phyloP scores from a whole-genome alignment of 73 alveolate genomes.

The Paramecium pentaurelia region DNA sequence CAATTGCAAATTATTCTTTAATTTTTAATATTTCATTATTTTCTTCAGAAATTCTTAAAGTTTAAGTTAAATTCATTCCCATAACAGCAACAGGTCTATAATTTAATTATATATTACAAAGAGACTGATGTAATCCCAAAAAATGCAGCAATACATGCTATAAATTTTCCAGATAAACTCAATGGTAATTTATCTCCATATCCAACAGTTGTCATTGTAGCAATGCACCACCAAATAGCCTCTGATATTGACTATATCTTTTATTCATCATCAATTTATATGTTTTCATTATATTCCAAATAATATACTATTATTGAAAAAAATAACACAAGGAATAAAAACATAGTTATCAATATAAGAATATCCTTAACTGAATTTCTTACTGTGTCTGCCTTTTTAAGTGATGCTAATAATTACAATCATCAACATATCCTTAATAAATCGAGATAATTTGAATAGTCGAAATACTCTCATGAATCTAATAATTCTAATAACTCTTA shows the following conservation, averaged over 20 bases:
- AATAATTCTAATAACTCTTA: constrained; percentile 11
- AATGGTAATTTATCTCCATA: constrained; percentile 60
- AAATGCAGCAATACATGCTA: constrained; percentile 51
- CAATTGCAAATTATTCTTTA: background rate
- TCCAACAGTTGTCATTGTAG: constrained; percentile 62
- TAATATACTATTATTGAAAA: constrained; percentile 35
- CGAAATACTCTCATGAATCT: constrained; percentile 22
- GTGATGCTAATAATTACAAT: constrained; percentile 1
- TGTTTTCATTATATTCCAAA: background rate
- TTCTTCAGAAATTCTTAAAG: background rate
- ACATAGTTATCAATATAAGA: background rate
- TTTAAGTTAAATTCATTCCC: constrained; percentile 26
- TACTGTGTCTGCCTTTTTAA: constrained; percentile 29
- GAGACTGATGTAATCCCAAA: constrained; percentile 44
- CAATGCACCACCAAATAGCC: constrained; percentile 50
- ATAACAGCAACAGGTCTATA: constrained; percentile 39
- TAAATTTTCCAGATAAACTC: constrained; percentile 11
- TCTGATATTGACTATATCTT: constrained; percentile 41
- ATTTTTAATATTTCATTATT: background rate
- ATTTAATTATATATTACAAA: background rate
- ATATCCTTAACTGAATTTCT: background rate
- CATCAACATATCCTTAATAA: background rate
- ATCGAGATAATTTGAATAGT: background rate
- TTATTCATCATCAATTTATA: background rate
- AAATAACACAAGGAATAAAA: constrained; percentile 35